Evolutionary conservation across 2,329 filamentous ascomycete species (phyloP).

Genomic region (Scopulariopsis brevicaulis): DNA sequence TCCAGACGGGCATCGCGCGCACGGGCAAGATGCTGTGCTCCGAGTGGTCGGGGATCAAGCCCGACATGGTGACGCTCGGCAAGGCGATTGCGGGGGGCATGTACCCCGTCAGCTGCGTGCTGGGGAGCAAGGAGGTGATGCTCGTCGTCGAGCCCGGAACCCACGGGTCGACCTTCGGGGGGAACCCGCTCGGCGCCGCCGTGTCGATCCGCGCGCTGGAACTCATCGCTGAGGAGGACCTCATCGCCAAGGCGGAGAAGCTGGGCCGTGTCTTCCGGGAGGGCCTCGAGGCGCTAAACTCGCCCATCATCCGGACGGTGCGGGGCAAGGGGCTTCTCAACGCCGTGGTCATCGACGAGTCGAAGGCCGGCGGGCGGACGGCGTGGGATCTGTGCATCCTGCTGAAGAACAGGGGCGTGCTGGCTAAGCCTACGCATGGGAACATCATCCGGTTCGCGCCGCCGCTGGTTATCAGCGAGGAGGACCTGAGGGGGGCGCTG

Average conservation of each 20-base stretch:
- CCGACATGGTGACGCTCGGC: slow-evolving; percentile 86
- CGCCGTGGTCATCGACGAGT: slow-evolving; percentile 91
- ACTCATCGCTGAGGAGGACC: slow-evolving; percentile 81
- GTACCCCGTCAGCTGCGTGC: slow-evolving; percentile 95
- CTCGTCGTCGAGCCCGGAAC: slow-evolving; percentile 92
- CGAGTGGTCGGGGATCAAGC: slow-evolving; percentile 91
- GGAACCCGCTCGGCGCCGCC: slow-evolving; percentile 90
- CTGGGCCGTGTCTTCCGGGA: slow-evolving; percentile 77
- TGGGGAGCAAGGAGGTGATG: slow-evolving; percentile 86
- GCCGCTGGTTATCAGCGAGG: slow-evolving; percentile 85
- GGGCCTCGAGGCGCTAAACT: slow-evolving; percentile 63
- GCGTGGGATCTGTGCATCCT: slow-evolving; percentile 96
- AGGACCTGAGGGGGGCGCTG: slow-evolving; percentile 69
- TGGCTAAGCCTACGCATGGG: slow-evolving; percentile 96
- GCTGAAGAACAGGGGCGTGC: slow-evolving; percentile 85
- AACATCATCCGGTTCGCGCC: slow-evolving; percentile 99
- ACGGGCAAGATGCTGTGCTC: slow-evolving; percentile 91
- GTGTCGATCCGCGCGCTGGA: slow-evolving; percentile 93
- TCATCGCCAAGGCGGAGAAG: slow-evolving; percentile 71
- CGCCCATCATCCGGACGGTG: slow-evolving; percentile 69
- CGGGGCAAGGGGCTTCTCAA: slow-evolving; percentile 92
- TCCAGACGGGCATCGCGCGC: slow-evolving; percentile 93
- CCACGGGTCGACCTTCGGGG: slow-evolving; percentile 96
- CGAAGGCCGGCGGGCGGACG: slow-evolving; percentile 69
- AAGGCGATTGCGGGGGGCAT: slow-evolving; percentile 98